Evolutionary conservation across 371 early-diverging fungal genomes (phyloP).

Genomic region (Conidiobolus incongruus): DNA sequence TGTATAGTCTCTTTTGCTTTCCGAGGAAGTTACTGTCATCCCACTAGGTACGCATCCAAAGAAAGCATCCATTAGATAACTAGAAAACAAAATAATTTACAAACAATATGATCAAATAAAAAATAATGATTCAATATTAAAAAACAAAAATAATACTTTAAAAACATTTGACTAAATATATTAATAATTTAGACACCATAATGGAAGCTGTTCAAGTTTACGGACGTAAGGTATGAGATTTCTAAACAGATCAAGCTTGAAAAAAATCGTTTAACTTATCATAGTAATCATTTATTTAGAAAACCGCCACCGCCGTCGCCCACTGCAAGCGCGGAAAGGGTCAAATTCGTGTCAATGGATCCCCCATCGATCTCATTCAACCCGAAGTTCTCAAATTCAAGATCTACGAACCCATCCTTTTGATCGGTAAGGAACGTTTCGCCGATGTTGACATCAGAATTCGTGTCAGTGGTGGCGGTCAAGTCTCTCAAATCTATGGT

Average conservation of each 20-base stretch:
- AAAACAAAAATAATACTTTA: no score
- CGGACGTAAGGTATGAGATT: constrained; percentile 9
- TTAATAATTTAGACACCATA: no score
- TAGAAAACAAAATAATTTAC: no score
- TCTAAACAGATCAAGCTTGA: neutral
- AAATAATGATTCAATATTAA: no score
- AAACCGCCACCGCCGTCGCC: constrained; percentile 98
- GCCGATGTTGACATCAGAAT: constrained; percentile 94
- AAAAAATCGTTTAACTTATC: no score
- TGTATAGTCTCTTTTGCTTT: no score
- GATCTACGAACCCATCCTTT: constrained; percentile 95
- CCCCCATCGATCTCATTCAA: constrained; percentile 88
- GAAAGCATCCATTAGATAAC: no score
- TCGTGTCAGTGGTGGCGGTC: constrained; percentile 96
- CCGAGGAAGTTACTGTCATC: no score
- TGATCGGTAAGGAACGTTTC: constrained; percentile 92
- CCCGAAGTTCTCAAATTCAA: constrained; percentile 94
- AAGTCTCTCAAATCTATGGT: constrained; percentile 70
- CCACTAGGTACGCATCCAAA: no score
- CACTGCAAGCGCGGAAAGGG: constrained; percentile 95
- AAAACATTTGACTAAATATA: no score
- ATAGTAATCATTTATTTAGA: no score
- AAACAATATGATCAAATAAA: no score
- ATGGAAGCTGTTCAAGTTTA: constrained; percentile 11
- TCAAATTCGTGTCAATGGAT: constrained; percentile 94